Percentiles rank a stretch among this genome's conserved stretches.
Evolutionary conservation across 2,329 filamentous ascomycete genomes (phyloP).

Genomic region (Sarocladium strictum): DNA sequence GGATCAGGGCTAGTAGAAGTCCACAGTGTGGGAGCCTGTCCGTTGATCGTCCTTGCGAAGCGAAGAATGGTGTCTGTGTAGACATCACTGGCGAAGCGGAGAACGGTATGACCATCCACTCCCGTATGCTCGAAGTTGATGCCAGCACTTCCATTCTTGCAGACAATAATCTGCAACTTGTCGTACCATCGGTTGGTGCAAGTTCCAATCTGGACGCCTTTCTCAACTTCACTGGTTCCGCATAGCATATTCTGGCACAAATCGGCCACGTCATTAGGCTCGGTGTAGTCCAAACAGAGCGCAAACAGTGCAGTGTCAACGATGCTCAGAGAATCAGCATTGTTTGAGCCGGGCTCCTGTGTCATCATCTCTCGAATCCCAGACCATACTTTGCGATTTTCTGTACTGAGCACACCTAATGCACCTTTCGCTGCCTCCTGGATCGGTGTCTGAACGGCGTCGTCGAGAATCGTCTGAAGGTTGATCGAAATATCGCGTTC

Average conservation of each 20-base stretch:
- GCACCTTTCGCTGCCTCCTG: slow-evolving; percentile 94
- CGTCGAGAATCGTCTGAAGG: slow-evolving; percentile 84
- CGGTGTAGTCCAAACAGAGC: slow-evolving; percentile 87
- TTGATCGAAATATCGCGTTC: slow-evolving; percentile 92
- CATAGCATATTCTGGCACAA: slow-evolving; percentile 99
- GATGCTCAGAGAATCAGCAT: slow-evolving; percentile 91
- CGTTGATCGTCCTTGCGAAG: slow-evolving; percentile 93
- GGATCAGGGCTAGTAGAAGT: slow-evolving; percentile 86
- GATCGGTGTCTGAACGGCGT: slow-evolving; percentile 83
- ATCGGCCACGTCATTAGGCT: slow-evolving; percentile 71
- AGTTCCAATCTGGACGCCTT: slow-evolving; percentile 91
- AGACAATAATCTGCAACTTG: slow-evolving; percentile 97
- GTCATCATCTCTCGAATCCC: slow-evolving; percentile 82
- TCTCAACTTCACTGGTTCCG: slow-evolving; percentile 84
- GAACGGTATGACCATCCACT: slow-evolving; percentile 93
- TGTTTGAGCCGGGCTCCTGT: slow-evolving; percentile 82
- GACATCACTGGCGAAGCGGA: slow-evolving; percentile 91
- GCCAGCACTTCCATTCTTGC: slow-evolving; percentile 95
- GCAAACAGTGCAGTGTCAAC: slow-evolving; percentile 92
- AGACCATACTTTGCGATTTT: slow-evolving; percentile 96
- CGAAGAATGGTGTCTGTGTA: slow-evolving; percentile 97
- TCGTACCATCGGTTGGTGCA: slow-evolving; percentile 99
- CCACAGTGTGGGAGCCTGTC: slow-evolving; percentile 87
- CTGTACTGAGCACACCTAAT: slow-evolving; percentile 86
- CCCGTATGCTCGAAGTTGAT: slow-evolving; percentile 99